Evolutionary conservation across 129 eudicot genomes (phyloP), one percentile per base, ranked within the genome.

Genomic region (Centrapalus pauciflorus): DNA sequence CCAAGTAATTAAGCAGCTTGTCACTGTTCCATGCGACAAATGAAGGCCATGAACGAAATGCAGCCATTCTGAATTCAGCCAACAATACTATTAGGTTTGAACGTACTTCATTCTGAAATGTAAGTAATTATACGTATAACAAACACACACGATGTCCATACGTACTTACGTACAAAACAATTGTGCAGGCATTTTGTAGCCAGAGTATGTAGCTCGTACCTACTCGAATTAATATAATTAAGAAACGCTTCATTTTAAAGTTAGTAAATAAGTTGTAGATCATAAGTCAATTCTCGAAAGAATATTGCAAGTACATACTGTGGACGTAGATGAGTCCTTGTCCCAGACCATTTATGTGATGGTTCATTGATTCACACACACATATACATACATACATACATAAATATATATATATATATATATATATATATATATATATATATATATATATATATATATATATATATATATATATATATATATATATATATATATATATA

Each of bases 231-330:
- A 49, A n/a, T n/a, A n/a, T n/a, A n/a, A n/a, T n/a, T 29, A 33
- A 48, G 50, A 25, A 60, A 4, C 66, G 32, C 55, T 50, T 38
- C 66, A 59, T 23, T 23, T 33, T 46, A 71, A 11, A 40, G 35
- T 30, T 24, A n/a, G n/a, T n/a, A n/a, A n/a, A n/a, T n/a, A n/a
- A 45, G 67, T 29, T 21, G 58, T 55, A 69, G 28, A 35, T 63
- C 64, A 11, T 16, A 34, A 72, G 52, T 52, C 43, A 51, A 63
- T n/a, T 62, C 55, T 30, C 56, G 34, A 61, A 35, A 52, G 32
- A 16, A 37, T 1, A 48, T 29, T 29, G 24, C 11, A 70, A 32
- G 67, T 59, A 59, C 17, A 32, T 54, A 23, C 48, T 17, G 34
- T 55, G 64, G 73, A 56, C 66, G 29, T 24, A 37, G 37, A 56